Conservation (phyloP, 129 eudicot species). For the Dittrichia graveolens region DNA sequence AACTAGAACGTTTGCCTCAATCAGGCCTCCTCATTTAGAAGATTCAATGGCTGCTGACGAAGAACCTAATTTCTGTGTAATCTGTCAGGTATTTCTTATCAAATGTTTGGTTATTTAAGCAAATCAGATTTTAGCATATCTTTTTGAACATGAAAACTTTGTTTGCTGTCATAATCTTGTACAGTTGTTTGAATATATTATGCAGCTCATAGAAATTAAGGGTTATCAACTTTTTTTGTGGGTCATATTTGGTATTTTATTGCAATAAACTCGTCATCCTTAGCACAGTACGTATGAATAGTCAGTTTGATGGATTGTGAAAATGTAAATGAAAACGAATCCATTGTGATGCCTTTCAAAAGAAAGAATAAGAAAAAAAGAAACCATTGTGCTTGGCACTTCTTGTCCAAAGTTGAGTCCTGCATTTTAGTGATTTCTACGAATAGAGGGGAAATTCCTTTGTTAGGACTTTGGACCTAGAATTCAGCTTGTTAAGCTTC, state of each 20-base stretch:
- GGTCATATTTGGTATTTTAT: conserved; percentile 2
- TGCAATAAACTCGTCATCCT: background rate
- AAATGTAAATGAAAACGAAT: background rate
- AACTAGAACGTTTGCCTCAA: conserved; percentile 46
- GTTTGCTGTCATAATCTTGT: background rate
- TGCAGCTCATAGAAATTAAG: background rate
- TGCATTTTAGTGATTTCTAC: background rate
- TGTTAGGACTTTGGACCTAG: background rate
- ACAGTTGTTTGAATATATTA: background rate
- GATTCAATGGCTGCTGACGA: conserved; percentile 43
- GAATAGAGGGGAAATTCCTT: background rate
- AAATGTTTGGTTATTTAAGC: conserved; percentile 22
- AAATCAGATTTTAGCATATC: background rate
- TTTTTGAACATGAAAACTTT: conserved; percentile 3
- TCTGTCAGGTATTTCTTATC: conserved; percentile 65
- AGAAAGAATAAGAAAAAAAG: no score
- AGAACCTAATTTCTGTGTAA: conserved; percentile 58
- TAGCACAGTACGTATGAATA: no score
- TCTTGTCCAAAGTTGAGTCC: background rate
- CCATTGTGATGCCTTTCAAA: background rate
- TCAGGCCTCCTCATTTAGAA: conserved; percentile 40
- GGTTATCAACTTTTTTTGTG: background rate
- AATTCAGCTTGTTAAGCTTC: background rate
- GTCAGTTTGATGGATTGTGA: background rate
- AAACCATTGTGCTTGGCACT: background rate